Evolutionary conservation across 2,329 filamentous ascomycete genomes (phyloP), one percentile per base, ranked within the genome.

Genomic region (Dactylella cylindrospora): DNA sequence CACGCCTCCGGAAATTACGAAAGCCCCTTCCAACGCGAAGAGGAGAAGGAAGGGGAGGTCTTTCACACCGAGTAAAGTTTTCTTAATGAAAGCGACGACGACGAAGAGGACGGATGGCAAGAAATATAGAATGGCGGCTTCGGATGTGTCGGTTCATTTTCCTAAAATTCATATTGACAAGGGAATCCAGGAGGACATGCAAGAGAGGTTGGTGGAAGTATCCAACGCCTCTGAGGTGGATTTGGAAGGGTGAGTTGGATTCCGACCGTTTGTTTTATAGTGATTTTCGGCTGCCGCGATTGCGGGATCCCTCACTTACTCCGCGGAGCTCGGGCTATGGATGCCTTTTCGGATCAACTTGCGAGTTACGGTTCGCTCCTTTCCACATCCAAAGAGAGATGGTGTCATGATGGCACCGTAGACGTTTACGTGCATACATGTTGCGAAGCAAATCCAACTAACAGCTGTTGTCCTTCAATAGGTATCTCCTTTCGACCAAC

Each of bases 161-260:
- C 57, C 57, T 5, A 62, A 62, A 22, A 28, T 62, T 7, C 57
- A 62, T 22, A 62, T 62, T 15, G 57, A 62, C 31, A 62, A 50
- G 19, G 57, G 57, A 17, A 9, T 62, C 6, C 57, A 49, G 2
- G 57, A 62, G 17, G 57, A 62, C 29, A 54, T 62, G 57, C 57
- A 62, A 25, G 57, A 62, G 8, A 47, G 57, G 7, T 28, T 62
- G n/a, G 57, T 62, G 9, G 57, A 62, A 25, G 57, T 49, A 12
- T 62, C 57, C 8, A 62, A 41, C 33, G 57, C 57, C 2, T 36
- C 49, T 20, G 57, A 62, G n/a, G 43, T 62, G 5, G 57, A 62
- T 23, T 23, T 62, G 10, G 57, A 62, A 17, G 57, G 57, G 57
- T 62, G 38, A 53, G 55, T 23, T 22, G 10, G 5, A 23, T 12